These are phyloP conservation scores for Celoporthe dispersa DNA, from an alignment of 2,329 filamentous ascomycete species.

Conservation along the genomic window DNA sequence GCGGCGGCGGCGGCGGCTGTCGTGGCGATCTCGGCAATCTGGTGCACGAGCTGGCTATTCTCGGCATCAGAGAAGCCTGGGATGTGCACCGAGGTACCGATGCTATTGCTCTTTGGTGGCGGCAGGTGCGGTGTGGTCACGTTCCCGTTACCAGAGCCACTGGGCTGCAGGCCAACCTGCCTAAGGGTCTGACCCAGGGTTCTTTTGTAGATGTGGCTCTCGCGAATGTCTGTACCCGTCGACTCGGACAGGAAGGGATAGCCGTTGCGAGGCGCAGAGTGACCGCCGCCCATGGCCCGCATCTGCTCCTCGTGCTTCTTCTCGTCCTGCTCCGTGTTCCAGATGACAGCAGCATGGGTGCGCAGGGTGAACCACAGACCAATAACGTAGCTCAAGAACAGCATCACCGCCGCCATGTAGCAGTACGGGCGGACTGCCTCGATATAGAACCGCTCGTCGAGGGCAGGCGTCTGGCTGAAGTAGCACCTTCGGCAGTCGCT, in stretches of 20 bases:
- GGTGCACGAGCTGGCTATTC: conserved; percentile 78
- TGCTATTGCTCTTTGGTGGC: conserved; percentile 65
- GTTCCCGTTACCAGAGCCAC: conserved; percentile 47
- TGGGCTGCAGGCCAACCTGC: conserved; percentile 71
- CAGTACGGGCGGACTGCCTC: conserved; percentile 93
- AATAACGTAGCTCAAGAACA: conserved; percentile 93
- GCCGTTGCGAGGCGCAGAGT: conserved; percentile 24
- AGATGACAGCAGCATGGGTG: conserved; percentile 95
- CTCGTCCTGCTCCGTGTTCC: conserved; percentile 83
- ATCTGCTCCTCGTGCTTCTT: conserved; percentile 66
- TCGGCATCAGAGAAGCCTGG: conserved; percentile 81
- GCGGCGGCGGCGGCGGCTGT: conserved; percentile 88
- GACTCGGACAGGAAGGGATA: conserved; percentile 47
- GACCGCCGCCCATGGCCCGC: conserved; percentile 40
- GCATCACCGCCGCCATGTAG: conserved; percentile 80
- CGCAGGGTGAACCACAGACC: conserved; percentile 94
- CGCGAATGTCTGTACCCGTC: conserved; percentile 72
- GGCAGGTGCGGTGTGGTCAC: conserved; percentile 71
- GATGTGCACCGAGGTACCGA: conserved; percentile 54
- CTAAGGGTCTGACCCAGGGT: conserved; percentile 89
- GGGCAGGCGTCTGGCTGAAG: conserved; percentile 83
- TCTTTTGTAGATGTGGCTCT: conserved; percentile 88
- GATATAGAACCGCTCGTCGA: conserved; percentile 86
- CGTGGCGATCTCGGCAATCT: conserved; percentile 92
- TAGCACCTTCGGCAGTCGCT: conserved; percentile 91